These are phyloP conservation scores for Nelumbo lutea DNA, from an alignment of 164 flowering plant genomes.

Conservation along the genomic window DNA sequence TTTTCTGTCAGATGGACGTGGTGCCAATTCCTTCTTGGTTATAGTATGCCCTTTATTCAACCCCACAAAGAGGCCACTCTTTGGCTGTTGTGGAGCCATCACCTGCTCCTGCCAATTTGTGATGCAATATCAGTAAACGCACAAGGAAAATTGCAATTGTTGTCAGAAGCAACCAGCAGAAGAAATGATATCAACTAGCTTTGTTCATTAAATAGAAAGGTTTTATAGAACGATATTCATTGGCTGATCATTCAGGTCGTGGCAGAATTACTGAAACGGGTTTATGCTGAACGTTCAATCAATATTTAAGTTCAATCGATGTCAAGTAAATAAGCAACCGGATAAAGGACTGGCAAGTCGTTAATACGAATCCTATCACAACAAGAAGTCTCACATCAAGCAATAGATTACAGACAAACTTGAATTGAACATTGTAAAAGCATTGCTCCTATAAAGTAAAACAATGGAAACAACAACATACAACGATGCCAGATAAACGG, in stretches of 20 bases:
- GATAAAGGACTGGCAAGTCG: too few relatives aligned
- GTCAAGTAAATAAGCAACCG: too few relatives aligned
- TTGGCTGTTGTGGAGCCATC: constrained; percentile 61
- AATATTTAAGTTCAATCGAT: too few relatives aligned
- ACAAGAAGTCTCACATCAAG: too few relatives aligned
- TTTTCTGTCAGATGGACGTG: constrained; percentile 50
- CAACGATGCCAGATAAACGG: too few relatives aligned
- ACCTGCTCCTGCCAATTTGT: constrained; percentile 12
- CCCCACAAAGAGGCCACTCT: constrained; percentile 61
- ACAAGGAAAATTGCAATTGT: neutral
- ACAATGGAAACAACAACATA: too few relatives aligned
- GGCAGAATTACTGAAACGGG: neutral
- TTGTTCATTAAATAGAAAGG: neutral
- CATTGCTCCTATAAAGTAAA: too few relatives aligned
- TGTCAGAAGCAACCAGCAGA: neutral
- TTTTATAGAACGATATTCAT: too few relatives aligned
- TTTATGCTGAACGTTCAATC: too few relatives aligned
- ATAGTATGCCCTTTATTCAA: constrained; percentile 58
- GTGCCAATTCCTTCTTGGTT: constrained; percentile 44
- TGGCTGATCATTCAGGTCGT: neutral
- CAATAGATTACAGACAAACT: too few relatives aligned
- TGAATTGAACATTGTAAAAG: too few relatives aligned
- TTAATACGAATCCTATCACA: too few relatives aligned
- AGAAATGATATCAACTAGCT: neutral
- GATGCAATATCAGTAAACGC: neutral